Evolutionary conservation across 345 rosid genomes (phyloP), one percentile per base, ranked within the genome.

Genomic region (Crucihimalaya himalaica): DNA sequence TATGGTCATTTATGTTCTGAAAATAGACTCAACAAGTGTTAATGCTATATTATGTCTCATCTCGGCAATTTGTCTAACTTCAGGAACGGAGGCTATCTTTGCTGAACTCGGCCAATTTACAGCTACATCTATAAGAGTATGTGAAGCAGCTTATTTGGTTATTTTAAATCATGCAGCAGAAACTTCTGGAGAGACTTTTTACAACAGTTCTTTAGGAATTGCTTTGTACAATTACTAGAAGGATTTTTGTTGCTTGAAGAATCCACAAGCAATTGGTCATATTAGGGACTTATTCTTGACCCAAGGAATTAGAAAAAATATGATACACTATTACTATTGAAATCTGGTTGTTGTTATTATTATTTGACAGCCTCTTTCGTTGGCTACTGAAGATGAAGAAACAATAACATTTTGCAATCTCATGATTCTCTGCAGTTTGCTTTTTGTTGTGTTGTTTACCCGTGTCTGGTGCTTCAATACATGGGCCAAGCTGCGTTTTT

Each of bases 401-500:
- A 43, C 59, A 23, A 21, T 65, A 66, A 58, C 61, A 66, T 66
- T 59, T 9, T 66, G 34, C 45, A 39, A 27, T 66, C 34, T 66
- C 28, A 28, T 74, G 45, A 51, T 40, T 50, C 11, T 76, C 15
- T 83, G 90, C 91, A 92, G 99, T 78, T 88, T 74, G 91, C 96
- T 12, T 92, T 89, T 78, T 69, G 81, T 66, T 83, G 86, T 72
- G 78, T 90, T 40, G 86, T 87, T 48, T 95, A 90, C 81, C 99
- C 99, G 13, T 92, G 97, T 79, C 83, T 95, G 54, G 95, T 95
- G 83, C 92, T 95, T 79, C 99, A 95, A 77, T 95, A 95, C 84
- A 86, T 95, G 98, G 99, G 98, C 28, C 97, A 92, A 81, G 96
- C 98, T 40, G 98, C 99, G 39, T 95, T 86, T 84, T 81, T 92